Conservation (phyloP, 2,329 filamentous ascomycete genomes). For the Xylaria sp. region DNA sequence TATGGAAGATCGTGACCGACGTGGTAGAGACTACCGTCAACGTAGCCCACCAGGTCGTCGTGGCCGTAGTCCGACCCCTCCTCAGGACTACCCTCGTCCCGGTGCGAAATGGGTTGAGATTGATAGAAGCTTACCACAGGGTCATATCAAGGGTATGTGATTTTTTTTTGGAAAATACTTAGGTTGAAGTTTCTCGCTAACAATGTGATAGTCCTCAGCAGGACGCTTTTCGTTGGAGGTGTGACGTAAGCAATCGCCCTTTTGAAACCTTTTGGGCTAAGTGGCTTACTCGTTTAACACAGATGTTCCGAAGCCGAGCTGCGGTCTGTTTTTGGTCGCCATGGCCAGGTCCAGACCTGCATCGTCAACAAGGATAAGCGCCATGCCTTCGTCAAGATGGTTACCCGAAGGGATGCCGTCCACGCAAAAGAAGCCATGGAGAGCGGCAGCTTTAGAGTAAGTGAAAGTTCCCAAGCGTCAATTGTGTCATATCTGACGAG, state of each 20-base stretch:
- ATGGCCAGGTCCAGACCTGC: conserved; percentile 92
- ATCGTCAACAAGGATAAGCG: conserved; percentile 99
- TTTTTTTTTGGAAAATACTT: background rate
- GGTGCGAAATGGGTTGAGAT: conserved; percentile 79
- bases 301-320: conserved; percentile 85
- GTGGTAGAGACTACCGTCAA: conserved; percentile 82
- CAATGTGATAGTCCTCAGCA: conserved; percentile 75
- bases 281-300: conserved; percentile 46
- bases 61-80: conserved; percentile 70
- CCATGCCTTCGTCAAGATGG: conserved; percentile 99
- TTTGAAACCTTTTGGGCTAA: conserved; percentile 21
- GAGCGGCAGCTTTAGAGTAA: conserved; percentile 76
- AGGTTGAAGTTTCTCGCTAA: conserved; percentile 24
- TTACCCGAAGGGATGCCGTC: conserved; percentile 86
- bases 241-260: conserved; percentile 75
- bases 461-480: conserved; percentile 48
- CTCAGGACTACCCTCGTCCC: conserved; percentile 52
- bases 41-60: conserved; percentile 81
- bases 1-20: conserved; percentile 65
- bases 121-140: conserved; percentile 77
- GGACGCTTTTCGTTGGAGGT: conserved; percentile 95
- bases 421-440: conserved; percentile 90
- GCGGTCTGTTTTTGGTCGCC: conserved; percentile 80
- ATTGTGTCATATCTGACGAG: conserved; percentile 36
- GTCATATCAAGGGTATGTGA: conserved; percentile 77